Evolutionary conservation across 2,329 filamentous ascomycete species (phyloP).

Genomic region (Dactylellina leptospora): DNA sequence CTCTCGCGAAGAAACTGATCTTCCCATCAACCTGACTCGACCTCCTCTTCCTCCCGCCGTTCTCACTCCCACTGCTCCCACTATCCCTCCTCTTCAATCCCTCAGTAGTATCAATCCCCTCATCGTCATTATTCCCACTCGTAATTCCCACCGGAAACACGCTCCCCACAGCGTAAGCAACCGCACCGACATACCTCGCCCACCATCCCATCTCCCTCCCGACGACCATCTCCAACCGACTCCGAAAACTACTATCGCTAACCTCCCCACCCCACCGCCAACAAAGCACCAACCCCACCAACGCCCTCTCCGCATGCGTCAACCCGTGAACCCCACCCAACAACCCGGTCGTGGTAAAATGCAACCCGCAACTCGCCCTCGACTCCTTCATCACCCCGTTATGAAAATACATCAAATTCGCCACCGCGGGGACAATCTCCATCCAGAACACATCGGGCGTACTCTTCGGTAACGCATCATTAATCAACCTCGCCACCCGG

Average conservation of each 20-base stretch:
- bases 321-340: conserved; percentile 76
- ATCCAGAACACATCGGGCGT: conserved; percentile 61
- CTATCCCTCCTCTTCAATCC: conserved; percentile 57
- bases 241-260: conserved; percentile 67
- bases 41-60: conserved; percentile 61
- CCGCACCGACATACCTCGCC: conserved; percentile 70
- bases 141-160: conserved; percentile 71
- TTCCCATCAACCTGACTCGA: conserved; percentile 61
- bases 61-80: conserved; percentile 59
- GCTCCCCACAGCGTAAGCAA: conserved; percentile 68
- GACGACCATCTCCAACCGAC: conserved; percentile 66
- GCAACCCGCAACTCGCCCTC: conserved; percentile 74
- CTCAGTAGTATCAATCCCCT: background rate
- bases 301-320: conserved; percentile 74
- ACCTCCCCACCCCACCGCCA: conserved; percentile 77
- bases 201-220: conserved; percentile 70
- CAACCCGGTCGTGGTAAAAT: conserved; percentile 74
- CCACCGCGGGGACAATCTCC: conserved; percentile 67
- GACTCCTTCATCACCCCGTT: conserved; percentile 66
- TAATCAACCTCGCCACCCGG: conserved; percentile 64
- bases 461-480: conserved; percentile 62
- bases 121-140: background rate
- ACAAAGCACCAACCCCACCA: conserved; percentile 76
- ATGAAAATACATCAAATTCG: conserved; percentile 69
- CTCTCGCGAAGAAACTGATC: conserved; percentile 55